phyloP scores from a whole-genome alignment of 2,329 filamentous ascomycete genomes.

The Ophiostoma sp. region DNA sequence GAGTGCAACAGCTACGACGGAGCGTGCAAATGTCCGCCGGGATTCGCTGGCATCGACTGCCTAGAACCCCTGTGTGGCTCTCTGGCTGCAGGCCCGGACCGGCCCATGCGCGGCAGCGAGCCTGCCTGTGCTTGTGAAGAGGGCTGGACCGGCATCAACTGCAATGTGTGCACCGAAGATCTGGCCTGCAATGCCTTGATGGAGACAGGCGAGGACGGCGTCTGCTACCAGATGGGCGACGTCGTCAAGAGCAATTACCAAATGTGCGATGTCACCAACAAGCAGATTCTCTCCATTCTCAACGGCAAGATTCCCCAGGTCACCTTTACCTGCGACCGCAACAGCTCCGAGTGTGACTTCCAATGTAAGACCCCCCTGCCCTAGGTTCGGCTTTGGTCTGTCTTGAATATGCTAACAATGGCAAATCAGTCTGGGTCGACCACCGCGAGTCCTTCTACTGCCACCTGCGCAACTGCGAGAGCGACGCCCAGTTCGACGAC shows the following conservation, averaged over 20 bases:
- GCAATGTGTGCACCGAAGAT: constrained; percentile 85
- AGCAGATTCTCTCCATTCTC: constrained; percentile 82
- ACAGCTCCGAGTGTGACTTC: constrained; percentile 77
- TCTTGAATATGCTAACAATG: background rate
- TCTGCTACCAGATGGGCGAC: constrained; percentile 88
- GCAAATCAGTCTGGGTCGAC: constrained; percentile 77
- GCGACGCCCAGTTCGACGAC: constrained; percentile 61
- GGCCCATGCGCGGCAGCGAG: constrained; percentile 62
- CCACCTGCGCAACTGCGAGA: constrained; percentile 73
- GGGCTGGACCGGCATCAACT: constrained; percentile 95
- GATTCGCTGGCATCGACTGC: constrained; percentile 93
- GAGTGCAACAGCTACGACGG: constrained; percentile 85
- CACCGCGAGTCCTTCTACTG: constrained; percentile 95
- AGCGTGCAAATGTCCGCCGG: constrained; percentile 85
- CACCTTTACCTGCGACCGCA: constrained; percentile 82
- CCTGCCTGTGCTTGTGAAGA: constrained; percentile 75
- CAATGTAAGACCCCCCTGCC: constrained; percentile 49
- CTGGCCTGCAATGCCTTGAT: constrained; percentile 83
- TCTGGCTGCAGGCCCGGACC: constrained; percentile 71
- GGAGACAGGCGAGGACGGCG: constrained; percentile 71
- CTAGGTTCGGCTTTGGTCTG: too few relatives aligned
- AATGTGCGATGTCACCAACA: constrained; percentile 95
- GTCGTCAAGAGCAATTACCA: constrained; percentile 94
- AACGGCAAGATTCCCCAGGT: constrained; percentile 83
- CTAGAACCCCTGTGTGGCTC: constrained; percentile 87